These are phyloP conservation scores for Stygiomarasmius scandens DNA, from an alignment of 1,284 basidiomycete genomes.

Conservation along the genomic window DNA sequence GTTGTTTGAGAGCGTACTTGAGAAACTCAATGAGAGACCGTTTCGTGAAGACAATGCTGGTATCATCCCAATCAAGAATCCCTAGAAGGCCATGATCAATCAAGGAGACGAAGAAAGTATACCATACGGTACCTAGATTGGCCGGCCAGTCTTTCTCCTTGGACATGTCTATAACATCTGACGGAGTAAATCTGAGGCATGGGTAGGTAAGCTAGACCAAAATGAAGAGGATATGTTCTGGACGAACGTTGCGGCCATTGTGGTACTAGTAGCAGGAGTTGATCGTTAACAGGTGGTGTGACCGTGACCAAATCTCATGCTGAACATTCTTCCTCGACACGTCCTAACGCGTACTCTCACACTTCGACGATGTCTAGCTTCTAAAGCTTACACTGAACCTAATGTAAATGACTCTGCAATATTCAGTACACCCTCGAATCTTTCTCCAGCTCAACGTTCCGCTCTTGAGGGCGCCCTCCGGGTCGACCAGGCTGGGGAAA, in stretches of 20 bases:
- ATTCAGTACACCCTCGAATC: conserved; percentile 47
- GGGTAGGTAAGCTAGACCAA: background rate
- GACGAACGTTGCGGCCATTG: conserved; percentile 18
- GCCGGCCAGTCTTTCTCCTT: conserved; percentile 73
- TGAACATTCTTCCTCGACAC: background rate
- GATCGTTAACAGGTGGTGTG: too few species aligned
- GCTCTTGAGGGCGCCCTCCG: conserved; percentile 69
- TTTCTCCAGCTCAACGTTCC: conserved; percentile 51
- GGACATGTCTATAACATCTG: conserved; percentile 52
- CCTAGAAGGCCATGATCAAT: conserved; percentile 40
- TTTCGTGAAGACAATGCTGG: conserved; percentile 74
- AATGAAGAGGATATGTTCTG: background rate
- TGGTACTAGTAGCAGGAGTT: background rate
- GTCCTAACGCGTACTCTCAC: background rate
- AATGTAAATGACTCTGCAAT: conserved; percentile 11
- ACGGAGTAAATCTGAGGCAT: conserved; percentile 56
- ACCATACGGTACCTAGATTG: conserved; percentile 68
- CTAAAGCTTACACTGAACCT: conserved; percentile 18
- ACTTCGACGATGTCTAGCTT: conserved; percentile 15
- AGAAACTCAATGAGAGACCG: conserved; percentile 71
- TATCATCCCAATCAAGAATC: conserved; percentile 76
- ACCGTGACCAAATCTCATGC: background rate
- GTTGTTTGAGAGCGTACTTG: conserved; percentile 46
- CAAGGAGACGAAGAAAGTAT: conserved; percentile 20
- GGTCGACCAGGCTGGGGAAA: conserved; percentile 91